These are phyloP conservation scores for Colletotrichum filicis DNA, from an alignment of 2,329 filamentous ascomycete genomes.

Conservation along the genomic window DNA sequence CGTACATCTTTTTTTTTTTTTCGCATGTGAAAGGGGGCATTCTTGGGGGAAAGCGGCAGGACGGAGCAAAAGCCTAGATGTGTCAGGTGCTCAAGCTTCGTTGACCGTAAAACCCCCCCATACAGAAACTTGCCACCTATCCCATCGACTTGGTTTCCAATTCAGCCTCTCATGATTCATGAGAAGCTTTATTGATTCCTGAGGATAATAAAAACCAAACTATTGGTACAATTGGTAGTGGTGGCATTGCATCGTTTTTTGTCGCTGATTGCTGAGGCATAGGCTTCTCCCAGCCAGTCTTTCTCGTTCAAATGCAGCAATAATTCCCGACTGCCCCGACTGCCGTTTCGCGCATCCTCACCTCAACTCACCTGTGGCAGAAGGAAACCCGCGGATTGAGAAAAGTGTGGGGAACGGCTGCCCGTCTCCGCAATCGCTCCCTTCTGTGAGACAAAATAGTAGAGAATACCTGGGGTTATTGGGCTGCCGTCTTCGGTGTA, in stretches of 20 bases:
- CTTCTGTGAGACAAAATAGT: conserved; percentile 13
- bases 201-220: neutral
- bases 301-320: conserved; percentile 26
- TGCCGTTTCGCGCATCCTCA: conserved; percentile 4
- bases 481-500: neutral
- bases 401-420: neutral
- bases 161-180: conserved; percentile 30
- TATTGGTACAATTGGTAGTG: neutral
- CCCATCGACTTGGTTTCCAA: conserved; percentile 20
- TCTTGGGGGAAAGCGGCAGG: neutral
- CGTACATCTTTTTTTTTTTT: neutral
- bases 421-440: conserved; percentile 15
- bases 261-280: neutral
- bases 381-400: neutral
- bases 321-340: conserved; percentile 26
- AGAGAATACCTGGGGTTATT: neutral
- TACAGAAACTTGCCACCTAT: conserved; percentile 14
- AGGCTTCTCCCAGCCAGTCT: neutral
- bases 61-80: neutral
- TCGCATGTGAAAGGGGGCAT: conserved; percentile 27
- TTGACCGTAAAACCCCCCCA: neutral
- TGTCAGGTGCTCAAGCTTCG: conserved; percentile 9
- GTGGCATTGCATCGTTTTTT: neutral
- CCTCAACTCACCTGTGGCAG: neutral
- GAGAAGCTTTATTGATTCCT: conserved; percentile 1